These are phyloP conservation scores for Monascus ruber DNA, from an alignment of 2,329 filamentous ascomycete species.

Conservation along the genomic window DNA sequence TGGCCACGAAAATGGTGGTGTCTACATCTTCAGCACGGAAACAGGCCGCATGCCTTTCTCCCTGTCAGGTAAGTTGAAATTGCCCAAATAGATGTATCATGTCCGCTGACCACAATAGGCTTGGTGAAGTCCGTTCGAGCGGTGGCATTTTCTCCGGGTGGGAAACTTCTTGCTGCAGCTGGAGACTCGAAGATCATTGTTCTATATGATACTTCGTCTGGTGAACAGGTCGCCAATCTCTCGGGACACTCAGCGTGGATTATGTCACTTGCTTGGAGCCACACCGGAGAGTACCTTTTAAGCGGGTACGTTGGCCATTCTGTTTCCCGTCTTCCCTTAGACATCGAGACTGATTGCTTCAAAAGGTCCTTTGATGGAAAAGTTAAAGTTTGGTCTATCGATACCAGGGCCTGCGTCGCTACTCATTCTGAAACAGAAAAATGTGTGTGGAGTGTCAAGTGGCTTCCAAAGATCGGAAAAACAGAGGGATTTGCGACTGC, in stretches of 20 bases:
- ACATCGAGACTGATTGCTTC: constrained; percentile 5
- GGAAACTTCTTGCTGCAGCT: constrained; percentile 73
- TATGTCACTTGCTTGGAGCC: constrained; percentile 82
- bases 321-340: background rate
- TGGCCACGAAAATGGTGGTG: constrained; percentile 80
- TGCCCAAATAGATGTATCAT: too few relatives aligned
- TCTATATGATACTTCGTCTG: constrained; percentile 82
- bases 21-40: constrained; percentile 93
- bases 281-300: constrained; percentile 81
- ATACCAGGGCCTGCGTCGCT: constrained; percentile 71
- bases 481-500: constrained; percentile 65
- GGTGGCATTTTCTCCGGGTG: constrained; percentile 77
- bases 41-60: constrained; percentile 77
- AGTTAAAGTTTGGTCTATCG: constrained; percentile 90
- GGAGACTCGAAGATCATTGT: constrained; percentile 83
- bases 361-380: constrained; percentile 73
- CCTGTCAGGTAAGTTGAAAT: constrained; percentile 51
- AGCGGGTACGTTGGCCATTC: constrained; percentile 50
- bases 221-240: constrained; percentile 83
- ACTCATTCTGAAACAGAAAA: constrained; percentile 88
- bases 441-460: constrained; percentile 71
- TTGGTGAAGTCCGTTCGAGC: constrained; percentile 77
- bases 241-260: constrained; percentile 76
- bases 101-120: constrained; percentile 36
- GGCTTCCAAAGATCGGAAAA: constrained; percentile 59